Conservation (phyloP, 768 basidiomycete species). For the Kondoa malvinella region DNA sequence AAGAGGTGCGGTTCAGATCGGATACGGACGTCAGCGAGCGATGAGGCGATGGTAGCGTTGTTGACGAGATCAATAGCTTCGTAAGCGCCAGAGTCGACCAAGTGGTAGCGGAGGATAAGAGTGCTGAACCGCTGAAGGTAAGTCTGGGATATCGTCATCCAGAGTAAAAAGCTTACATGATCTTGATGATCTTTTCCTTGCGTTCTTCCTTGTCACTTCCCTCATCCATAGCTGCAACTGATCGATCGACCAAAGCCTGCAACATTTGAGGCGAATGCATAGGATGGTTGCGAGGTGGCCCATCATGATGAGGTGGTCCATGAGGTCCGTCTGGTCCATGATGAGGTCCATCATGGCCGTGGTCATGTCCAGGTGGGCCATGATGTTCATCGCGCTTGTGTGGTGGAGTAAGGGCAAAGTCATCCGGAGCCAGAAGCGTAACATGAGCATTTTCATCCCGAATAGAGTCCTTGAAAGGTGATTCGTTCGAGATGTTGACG, state of each 20-base stretch:
- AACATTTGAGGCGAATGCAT: background rate
- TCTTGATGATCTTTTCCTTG: constrained; percentile 30
- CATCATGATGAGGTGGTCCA: background rate
- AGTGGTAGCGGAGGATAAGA: constrained; percentile 17
- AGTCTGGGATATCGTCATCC: constrained; percentile 25
- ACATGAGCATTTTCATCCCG: constrained; percentile 12
- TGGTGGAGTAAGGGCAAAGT: constrained; percentile 21
- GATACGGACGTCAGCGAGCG: constrained; percentile 13
- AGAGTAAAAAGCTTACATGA: constrained; percentile 29
- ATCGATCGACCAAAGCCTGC: constrained; percentile 20
- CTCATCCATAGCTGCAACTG: constrained; percentile 2
- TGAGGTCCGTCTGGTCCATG: background rate
- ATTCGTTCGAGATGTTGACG: background rate
- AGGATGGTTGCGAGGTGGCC: too few species aligned
- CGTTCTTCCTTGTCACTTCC: background rate
- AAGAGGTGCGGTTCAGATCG: constrained; percentile 10
- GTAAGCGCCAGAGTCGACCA: constrained; percentile 8
- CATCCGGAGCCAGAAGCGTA: constrained; percentile 27
- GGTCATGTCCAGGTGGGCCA: background rate
- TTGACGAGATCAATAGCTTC: constrained; percentile 28
- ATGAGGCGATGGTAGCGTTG: constrained; percentile 30
- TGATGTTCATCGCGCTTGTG: background rate
- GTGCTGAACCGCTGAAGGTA: constrained; percentile 6
- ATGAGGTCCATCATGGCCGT: background rate
- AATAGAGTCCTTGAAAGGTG: constrained; percentile 13